Conservation (phyloP, 1,284 basidiomycete genomes). For the Trametes hirsuta region DNA sequence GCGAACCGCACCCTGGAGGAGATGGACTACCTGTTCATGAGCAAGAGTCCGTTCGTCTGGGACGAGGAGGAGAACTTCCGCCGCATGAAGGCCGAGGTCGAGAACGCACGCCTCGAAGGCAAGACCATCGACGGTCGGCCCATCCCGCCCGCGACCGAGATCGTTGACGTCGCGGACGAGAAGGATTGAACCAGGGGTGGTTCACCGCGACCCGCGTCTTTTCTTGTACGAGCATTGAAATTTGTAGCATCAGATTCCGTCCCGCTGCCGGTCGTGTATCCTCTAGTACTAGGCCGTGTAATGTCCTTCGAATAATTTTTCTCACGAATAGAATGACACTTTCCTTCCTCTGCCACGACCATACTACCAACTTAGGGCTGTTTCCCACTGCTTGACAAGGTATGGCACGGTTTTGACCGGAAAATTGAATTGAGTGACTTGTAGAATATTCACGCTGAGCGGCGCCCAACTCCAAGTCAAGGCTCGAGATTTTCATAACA, state of each 20-base stretch:
- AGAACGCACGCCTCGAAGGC: constrained; percentile 17
- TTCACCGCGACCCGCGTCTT: no score
- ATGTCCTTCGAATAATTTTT: neutral
- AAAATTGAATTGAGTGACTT: no score
- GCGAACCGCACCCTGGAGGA: constrained; percentile 57
- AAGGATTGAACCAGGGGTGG: neutral
- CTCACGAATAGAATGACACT: neutral
- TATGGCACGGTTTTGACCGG: no score
- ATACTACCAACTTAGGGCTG: neutral
- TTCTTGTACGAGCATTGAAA: neutral
- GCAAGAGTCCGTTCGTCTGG: constrained; percentile 49
- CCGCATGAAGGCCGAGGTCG: constrained; percentile 35
- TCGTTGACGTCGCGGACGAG: constrained; percentile 9
- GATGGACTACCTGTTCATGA: constrained; percentile 52
- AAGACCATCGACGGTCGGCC: constrained; percentile 4
- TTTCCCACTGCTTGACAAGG: neutral
- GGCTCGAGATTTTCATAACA: no score
- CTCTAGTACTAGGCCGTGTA: neutral
- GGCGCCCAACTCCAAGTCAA: no score
- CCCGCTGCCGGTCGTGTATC: no score
- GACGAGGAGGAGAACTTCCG: constrained; percentile 44
- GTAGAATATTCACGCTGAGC: no score
- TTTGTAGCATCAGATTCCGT: neutral
- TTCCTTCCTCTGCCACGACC: neutral
- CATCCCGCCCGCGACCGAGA: constrained; percentile 3